Evolutionary conservation across 495 filamentous ascomycete genomes (phyloP).

Genomic region (Penicillium pancosmium): DNA sequence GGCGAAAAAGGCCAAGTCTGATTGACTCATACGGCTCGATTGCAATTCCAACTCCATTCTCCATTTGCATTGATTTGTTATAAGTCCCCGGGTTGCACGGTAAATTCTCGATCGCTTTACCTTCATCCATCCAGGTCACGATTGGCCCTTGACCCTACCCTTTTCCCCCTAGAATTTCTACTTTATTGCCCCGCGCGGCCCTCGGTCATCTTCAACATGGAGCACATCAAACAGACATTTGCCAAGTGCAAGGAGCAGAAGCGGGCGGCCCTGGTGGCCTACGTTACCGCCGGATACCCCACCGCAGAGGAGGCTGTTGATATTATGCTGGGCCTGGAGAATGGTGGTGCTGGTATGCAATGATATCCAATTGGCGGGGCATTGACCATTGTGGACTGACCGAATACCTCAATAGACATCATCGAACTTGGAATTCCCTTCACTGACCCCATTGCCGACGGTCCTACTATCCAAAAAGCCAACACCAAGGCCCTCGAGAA

Average conservation of each 20-base stretch:
- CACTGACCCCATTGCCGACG: slow-evolving; percentile 96
- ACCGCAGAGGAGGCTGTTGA: slow-evolving; percentile 78
- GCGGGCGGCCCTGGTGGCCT: slow-evolving; percentile 80
- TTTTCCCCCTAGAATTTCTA: slow-evolving; percentile 16
- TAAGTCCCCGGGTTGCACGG: slow-evolving; percentile 6
- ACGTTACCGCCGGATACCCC: slow-evolving; percentile 94
- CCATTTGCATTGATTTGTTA: slow-evolving; percentile 24
- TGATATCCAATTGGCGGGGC: slow-evolving; percentile 8
- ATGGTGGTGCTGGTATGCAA: slow-evolving; percentile 80
- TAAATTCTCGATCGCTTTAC: neutral
- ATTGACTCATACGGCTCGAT: slow-evolving; percentile 23
- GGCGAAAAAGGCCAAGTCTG: slow-evolving; percentile 6
- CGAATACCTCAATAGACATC: slow-evolving; percentile 32
- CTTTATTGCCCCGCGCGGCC: slow-evolving; percentile 18
- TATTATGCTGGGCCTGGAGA: slow-evolving; percentile 86
- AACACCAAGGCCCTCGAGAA: slow-evolving; percentile 88
- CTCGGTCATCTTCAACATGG: slow-evolving; percentile 51
- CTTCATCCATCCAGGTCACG: slow-evolving; percentile 4
- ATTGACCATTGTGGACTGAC: slow-evolving; percentile 2
- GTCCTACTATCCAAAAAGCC: slow-evolving; percentile 88
- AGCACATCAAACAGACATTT: slow-evolving; percentile 84
- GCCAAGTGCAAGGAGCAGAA: slow-evolving; percentile 76
- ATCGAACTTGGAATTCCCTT: slow-evolving; percentile 77
- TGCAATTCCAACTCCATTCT: slow-evolving; percentile 28
- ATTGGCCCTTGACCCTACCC: slow-evolving; percentile 9